Conservation (phyloP, 805 yeast genomes). For the Lipomyces kockii region DNA sequence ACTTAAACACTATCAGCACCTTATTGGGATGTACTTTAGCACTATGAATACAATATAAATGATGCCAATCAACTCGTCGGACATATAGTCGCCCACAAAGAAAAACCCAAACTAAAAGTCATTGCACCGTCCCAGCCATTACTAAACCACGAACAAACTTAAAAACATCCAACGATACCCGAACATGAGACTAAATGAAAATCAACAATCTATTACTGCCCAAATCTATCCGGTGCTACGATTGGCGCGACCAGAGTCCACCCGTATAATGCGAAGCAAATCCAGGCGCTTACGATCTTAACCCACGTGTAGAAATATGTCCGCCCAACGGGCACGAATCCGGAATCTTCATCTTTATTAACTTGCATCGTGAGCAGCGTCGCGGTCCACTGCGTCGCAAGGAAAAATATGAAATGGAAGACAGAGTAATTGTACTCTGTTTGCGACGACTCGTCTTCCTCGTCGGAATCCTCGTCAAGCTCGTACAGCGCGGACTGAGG, state of each 20-base stretch:
- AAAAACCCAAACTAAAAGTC: not conserved
- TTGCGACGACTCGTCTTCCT: constrained; percentile 61
- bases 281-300: constrained; percentile 89
- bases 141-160: not conserved
- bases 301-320: constrained; percentile 96
- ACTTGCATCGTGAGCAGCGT: constrained; percentile 85
- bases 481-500: constrained; percentile 91
- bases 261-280: constrained; percentile 79
- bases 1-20: not conserved
- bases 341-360: constrained; percentile 74
- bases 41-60: not conserved
- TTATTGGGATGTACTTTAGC: not conserved
- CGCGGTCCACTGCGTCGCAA: constrained; percentile 97
- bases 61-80: not conserved
- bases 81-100: not conserved
- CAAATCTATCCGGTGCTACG: constrained; percentile 84
- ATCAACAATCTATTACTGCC: constrained; percentile 13
- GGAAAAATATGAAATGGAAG: constrained; percentile 87
- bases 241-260: constrained; percentile 95
- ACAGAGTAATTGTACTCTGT: constrained; percentile 77
- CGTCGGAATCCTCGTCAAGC: constrained; percentile 49
- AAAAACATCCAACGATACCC: not conserved
- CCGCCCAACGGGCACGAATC: constrained; percentile 94
- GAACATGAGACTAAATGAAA: not conserved
- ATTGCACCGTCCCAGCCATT: not conserved